phyloP scores from a whole-genome alignment of 2,329 filamentous ascomycete species.

The Aspergillus sp. region DNA sequence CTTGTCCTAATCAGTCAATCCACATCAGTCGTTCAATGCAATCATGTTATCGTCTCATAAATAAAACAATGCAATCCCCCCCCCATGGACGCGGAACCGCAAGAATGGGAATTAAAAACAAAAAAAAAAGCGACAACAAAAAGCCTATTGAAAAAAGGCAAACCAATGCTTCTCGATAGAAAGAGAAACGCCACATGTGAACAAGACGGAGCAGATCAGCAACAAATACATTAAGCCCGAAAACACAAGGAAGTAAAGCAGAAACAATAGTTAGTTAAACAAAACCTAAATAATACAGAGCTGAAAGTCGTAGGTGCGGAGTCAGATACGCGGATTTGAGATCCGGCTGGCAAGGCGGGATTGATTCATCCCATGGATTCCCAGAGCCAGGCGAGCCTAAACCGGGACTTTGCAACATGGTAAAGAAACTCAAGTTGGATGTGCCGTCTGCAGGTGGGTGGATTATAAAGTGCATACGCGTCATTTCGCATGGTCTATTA shows the following conservation, averaged over 20 bases:
- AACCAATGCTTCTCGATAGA: background rate
- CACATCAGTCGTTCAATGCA: background rate
- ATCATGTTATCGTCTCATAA: background rate
- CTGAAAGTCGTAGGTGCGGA: background rate
- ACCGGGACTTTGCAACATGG: background rate
- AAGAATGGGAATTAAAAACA: background rate
- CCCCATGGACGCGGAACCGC: background rate
- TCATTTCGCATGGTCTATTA: constrained; percentile 75
- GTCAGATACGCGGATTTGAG: background rate
- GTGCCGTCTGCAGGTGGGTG: background rate
- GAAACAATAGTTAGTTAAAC: background rate
- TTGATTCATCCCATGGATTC: background rate
- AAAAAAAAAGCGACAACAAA: background rate
- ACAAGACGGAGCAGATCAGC: background rate
- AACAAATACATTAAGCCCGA: too few species aligned
- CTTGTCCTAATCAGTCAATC: background rate
- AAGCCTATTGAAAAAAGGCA: background rate
- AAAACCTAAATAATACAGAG: constrained; percentile 1
- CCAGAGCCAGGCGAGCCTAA: background rate
- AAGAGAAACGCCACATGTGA: background rate
- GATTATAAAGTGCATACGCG: background rate
- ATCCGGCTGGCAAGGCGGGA: too few species aligned
- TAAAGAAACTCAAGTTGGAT: background rate
- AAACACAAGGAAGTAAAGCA: background rate
- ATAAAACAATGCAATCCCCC: background rate